Evolutionary conservation across 2,329 filamentous ascomycete genomes (phyloP).

Genomic region (Aspergillus sclerotialis): DNA sequence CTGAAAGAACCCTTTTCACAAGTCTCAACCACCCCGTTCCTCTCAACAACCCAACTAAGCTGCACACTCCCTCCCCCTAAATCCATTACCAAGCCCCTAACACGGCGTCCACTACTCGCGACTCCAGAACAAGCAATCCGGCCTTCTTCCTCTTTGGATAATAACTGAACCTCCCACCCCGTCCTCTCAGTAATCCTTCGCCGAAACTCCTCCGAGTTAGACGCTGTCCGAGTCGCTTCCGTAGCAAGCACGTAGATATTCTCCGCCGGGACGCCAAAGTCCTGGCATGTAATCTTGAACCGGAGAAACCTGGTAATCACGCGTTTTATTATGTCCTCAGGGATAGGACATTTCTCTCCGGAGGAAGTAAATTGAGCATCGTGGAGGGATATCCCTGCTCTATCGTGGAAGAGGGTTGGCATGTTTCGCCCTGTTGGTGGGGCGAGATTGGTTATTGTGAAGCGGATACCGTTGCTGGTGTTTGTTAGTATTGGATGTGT

Average conservation of each 20-base stretch:
- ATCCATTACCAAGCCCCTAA: slow-evolving; percentile 80
- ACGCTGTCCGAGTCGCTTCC: slow-evolving; percentile 76
- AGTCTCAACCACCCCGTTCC: slow-evolving; percentile 44
- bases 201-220: slow-evolving; percentile 65
- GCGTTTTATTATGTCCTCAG: slow-evolving; percentile 52
- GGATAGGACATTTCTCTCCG: slow-evolving; percentile 44
- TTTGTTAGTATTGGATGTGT: not conserved
- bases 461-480: slow-evolving; percentile 76
- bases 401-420: slow-evolving; percentile 68
- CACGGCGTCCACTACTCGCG: slow-evolving; percentile 30
- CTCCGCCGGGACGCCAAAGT: slow-evolving; percentile 56
- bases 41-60: slow-evolving; percentile 58
- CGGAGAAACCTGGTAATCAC: slow-evolving; percentile 61
- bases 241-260: slow-evolving; percentile 76
- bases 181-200: slow-evolving; percentile 55
- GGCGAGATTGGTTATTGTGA: slow-evolving; percentile 78
- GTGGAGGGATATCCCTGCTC: slow-evolving; percentile 77
- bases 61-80: slow-evolving; percentile 71
- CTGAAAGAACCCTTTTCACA: slow-evolving; percentile 54
- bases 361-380: slow-evolving; percentile 58
- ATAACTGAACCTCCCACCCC: slow-evolving; percentile 63
- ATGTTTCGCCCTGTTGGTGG: slow-evolving; percentile 65
- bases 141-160: slow-evolving; percentile 75
- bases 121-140: slow-evolving; percentile 76
- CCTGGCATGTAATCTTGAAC: slow-evolving; percentile 64